Evolutionary conservation across 2,329 filamentous ascomycete species (phyloP).

Genomic region (Verticillium alfalfae): DNA sequence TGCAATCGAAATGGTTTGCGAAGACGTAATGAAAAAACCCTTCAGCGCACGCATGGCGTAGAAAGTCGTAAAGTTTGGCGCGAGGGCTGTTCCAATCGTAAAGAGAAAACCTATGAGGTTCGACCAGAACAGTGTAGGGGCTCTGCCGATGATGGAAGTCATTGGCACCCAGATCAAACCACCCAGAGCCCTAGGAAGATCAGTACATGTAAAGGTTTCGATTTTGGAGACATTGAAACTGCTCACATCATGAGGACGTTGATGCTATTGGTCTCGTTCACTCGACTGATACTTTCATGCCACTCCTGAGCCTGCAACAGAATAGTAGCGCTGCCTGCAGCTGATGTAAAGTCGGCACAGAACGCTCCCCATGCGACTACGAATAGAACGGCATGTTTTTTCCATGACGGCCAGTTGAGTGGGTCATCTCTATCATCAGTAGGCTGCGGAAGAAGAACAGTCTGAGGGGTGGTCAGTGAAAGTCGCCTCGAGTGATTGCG

Average conservation of each 20-base stretch:
- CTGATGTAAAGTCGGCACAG: slow-evolving; percentile 12
- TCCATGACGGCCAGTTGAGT: slow-evolving; percentile 14
- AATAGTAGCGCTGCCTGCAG: slow-evolving; percentile 12
- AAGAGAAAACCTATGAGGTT: slow-evolving; percentile 15
- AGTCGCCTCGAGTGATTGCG: too few species aligned
- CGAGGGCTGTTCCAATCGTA: slow-evolving; percentile 15
- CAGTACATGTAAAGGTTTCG: neutral
- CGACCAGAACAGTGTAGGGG: slow-evolving; percentile 19
- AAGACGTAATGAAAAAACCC: slow-evolving; percentile 40
- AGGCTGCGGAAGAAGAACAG: slow-evolving; percentile 13
- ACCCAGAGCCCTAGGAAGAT: slow-evolving; percentile 9
- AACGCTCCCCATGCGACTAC: slow-evolving; percentile 12
- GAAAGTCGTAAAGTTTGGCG: slow-evolving; percentile 15
- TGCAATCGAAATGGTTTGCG: slow-evolving; percentile 40
- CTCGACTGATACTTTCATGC: slow-evolving; percentile 33
- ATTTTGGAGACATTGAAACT: neutral
- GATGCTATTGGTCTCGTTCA: slow-evolving; percentile 7
- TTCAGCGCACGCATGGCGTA: slow-evolving; percentile 17
- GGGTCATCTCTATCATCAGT: slow-evolving; percentile 10
- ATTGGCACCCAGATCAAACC: slow-evolving; percentile 16
- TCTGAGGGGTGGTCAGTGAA: slow-evolving; percentile 1
- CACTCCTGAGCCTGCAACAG: slow-evolving; percentile 11
- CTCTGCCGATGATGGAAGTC: slow-evolving; percentile 13
- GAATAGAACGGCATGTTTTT: slow-evolving; percentile 15
- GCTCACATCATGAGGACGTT: slow-evolving; percentile 8